Base-by-base conservation (phyloP, 1,284 basidiomycete species). In the Volvariella volvacea region DNA sequence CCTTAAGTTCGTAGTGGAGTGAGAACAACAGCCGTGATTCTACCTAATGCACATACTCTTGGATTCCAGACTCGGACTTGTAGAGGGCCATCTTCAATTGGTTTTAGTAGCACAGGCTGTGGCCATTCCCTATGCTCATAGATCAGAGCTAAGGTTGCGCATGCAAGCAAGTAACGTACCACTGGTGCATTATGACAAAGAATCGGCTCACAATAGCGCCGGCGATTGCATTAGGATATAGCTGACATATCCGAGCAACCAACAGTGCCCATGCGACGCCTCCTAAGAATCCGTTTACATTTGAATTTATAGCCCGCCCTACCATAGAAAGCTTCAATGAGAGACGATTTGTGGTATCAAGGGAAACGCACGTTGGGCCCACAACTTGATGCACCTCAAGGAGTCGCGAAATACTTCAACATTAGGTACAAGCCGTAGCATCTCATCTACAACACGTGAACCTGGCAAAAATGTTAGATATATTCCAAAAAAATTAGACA, bases 231-330 rank as follows among this genome's bases (percentile, higher is more conserved):
- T 89, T 96, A 22, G 96, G 96, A 63, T 98, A 99, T 47, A 99
- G 68, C 60, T 99, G 96, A 70, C 96, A 99, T 76, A 99, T 94
- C 60, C 96, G 84, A 39, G 96, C 96, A 9, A 97, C 94, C 40
- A 98, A 78, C 76, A 99, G 92, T 4, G 94, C 92, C 96, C 96
- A 99, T 16, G 94, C 95, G 2, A 99, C 95, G 66, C 96, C 96
- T 53, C 96, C 96, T 36, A 95, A 78, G 65, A 98, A 99, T 20
- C 95, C 96, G 57, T 95, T 92, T 14, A 98, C 92, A 65, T 99
- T 99, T 3, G 93, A 94, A 66, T 98, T 98, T 50, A 99, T 96
- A 19, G 94, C 96, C 65, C 93, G 78, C 52, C 83, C 91, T 94
- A 55, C 30, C 39, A 33, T 30, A 41, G 6, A 20, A 45, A 37